Conservation (phyloP, 164 flowering plant species). For the Taxillus chinensis region DNA sequence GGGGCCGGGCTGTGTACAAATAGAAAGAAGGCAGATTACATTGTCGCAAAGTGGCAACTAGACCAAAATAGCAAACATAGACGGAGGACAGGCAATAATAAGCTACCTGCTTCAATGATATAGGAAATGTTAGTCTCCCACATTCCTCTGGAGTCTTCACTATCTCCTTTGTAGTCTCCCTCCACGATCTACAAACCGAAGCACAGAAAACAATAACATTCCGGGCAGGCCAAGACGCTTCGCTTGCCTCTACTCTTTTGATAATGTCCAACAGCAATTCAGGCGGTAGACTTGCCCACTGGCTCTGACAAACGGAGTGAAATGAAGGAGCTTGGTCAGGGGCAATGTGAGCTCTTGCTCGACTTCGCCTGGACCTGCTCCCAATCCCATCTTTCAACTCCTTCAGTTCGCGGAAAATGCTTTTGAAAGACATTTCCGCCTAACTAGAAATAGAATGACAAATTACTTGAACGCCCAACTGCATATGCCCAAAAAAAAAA, state of each 20-base stretch:
- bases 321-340: slow-evolving; percentile 31
- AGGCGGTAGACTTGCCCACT: slow-evolving; percentile 66
- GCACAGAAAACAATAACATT: slow-evolving; percentile 52
- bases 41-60: background rate
- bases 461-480: background rate
- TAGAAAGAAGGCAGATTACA: background rate
- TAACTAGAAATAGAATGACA: background rate
- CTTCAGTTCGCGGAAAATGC: slow-evolving; percentile 11
- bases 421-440: slow-evolving; percentile 24
- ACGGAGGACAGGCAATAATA: slow-evolving; percentile 5
- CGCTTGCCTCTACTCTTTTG: slow-evolving; percentile 60
- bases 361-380: slow-evolving; percentile 23
- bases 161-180: slow-evolving; percentile 53
- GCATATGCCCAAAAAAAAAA: background rate
- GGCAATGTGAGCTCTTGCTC: slow-evolving; percentile 39
- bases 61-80: background rate
- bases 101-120: slow-evolving; percentile 70
- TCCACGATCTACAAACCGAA: slow-evolving; percentile 69
- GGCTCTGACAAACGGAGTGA: slow-evolving; percentile 34
- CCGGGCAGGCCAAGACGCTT: slow-evolving; percentile 67
- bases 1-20: slow-evolving; percentile 42
- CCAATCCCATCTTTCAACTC: slow-evolving; percentile 22
- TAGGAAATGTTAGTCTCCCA: slow-evolving; percentile 66
- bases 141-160: slow-evolving; percentile 58
- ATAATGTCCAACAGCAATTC: slow-evolving; percentile 64